Evolutionary conservation across 2,329 filamentous ascomycete genomes (phyloP).

Genomic region (Colletotrichum salicis): DNA sequence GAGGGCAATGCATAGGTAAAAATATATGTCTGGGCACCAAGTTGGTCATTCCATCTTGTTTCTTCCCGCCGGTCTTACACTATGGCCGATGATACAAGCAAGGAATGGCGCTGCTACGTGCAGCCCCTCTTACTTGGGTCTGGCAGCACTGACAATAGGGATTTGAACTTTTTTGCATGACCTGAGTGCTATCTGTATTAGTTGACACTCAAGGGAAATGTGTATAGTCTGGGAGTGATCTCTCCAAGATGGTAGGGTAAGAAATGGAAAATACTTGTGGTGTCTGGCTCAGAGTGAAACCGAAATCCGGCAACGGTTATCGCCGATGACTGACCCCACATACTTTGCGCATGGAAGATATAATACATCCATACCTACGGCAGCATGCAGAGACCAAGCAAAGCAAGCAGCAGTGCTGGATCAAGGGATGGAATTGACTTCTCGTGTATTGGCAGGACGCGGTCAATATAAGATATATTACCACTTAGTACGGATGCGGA

Average conservation of each 20-base stretch:
- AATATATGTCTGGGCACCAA: background rate
- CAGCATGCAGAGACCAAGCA: background rate
- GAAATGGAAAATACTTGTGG: background rate
- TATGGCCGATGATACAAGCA: background rate
- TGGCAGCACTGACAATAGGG: background rate
- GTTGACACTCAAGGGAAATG: constrained; percentile 13
- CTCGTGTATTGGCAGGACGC: background rate
- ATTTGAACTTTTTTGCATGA: constrained; percentile 29
- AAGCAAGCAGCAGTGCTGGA: background rate
- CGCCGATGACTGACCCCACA: constrained; percentile 4
- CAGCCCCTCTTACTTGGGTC: background rate
- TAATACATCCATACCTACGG: background rate
- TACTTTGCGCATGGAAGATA: background rate
- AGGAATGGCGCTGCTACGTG: background rate
- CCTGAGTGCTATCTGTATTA: constrained; percentile 19
- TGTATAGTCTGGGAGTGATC: background rate
- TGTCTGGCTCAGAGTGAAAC: constrained; percentile 10
- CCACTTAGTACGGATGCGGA: too few species aligned
- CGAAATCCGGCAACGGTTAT: constrained; percentile 8
- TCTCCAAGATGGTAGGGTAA: background rate
- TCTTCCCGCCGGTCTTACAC: background rate
- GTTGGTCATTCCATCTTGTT: background rate
- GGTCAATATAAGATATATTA: background rate
- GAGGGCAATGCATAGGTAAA: background rate
- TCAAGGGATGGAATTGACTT: background rate